Base-by-base conservation (phyloP, 129 eudicot genomes). In the Artemisia argyi region DNA sequence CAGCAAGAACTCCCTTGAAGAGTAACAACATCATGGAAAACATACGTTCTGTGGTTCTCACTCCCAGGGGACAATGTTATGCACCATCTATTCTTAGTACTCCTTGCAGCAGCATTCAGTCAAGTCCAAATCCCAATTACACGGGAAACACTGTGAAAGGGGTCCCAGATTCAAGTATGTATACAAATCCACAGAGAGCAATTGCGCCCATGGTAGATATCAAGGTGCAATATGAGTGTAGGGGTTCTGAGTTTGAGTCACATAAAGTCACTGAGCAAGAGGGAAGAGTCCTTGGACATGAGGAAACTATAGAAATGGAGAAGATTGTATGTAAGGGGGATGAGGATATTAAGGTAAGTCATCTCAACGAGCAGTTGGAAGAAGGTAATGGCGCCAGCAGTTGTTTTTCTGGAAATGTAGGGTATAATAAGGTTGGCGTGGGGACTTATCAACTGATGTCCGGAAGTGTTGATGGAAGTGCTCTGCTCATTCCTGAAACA, bases 151-250 rank as follows among this genome's bases (percentile, higher is more conserved):
- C 60, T 66, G 57, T 3, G 66, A 62, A 52, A 61, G 58, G 58
- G 69, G 75, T 49, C 66, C 52, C 78, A 51, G 44, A 57, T 78
- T 81, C 69, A 76, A 68, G 39, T 51, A 58, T 52, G 49, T 71
- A 76, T 72, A 46, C 68, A 49, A 68, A 75, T 55, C 47, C 71
- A 58, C 83, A 47, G 69, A 79, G 14, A 24, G 61, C 75, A 32
- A 19, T 10, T 56, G 62, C 17, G 48, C 74, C 81, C 66, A 58
- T 46, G 42, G 76, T 72, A 68, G 82, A 72, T 67, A 11, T 60
- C 57, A 58, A 57, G 17, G 57, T 76, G 73, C 71, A 63, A n/a
- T 24, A 32, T 17, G 83, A 81, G 55, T 44, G 51, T 28, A 72
- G 51, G 53, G 76, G 50, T 80, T 74, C 78, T 28, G 78, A 78